phyloP scores from a whole-genome alignment of 139 green algal species.

The Bryopsis sp. region DNA sequence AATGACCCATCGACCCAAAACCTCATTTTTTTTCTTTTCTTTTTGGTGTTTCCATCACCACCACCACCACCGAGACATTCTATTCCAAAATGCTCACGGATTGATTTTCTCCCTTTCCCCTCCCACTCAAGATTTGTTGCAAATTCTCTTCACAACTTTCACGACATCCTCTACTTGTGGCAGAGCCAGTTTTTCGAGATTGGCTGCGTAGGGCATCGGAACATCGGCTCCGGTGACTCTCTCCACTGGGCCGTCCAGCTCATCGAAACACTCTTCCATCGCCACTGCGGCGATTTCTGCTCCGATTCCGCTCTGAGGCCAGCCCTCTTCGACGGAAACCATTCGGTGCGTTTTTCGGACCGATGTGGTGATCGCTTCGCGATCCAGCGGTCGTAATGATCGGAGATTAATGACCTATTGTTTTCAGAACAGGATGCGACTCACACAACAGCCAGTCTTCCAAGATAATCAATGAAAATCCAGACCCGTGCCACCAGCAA shows the following conservation, averaged over 20 bases:
- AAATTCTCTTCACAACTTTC: constrained; percentile 42
- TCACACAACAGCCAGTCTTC: too few species aligned
- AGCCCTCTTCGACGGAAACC: constrained; percentile 93
- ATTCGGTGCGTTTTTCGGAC: constrained; percentile 86
- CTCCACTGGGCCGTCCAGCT: constrained; percentile 90
- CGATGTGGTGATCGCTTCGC: constrained; percentile 66
- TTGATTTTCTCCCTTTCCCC: too few species aligned
- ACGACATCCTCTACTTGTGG: constrained; percentile 76
- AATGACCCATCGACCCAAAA: too few species aligned
- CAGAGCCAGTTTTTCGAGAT: constrained; percentile 79
- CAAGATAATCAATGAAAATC: too few species aligned
- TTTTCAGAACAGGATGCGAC: not conserved
- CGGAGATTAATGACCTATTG: constrained; percentile 89
- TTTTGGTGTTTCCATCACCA: too few species aligned
- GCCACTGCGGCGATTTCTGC: constrained; percentile 63
- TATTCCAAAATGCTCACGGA: too few species aligned
- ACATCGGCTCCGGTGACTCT: constrained; percentile 82
- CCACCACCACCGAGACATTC: too few species aligned
- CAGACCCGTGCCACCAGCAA: too few species aligned
- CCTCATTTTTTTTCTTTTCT: too few species aligned
- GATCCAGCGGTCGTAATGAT: constrained; percentile 88
- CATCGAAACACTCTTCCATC: constrained; percentile 92
- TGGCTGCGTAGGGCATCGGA: constrained; percentile 93
- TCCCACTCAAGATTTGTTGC: too few species aligned
- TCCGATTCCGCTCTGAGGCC: constrained; percentile 85